Evolutionary conservation across 192 early-diverging fungal species (phyloP), one percentile per base, ranked within the genome.

Genomic region (Backusella circina): DNA sequence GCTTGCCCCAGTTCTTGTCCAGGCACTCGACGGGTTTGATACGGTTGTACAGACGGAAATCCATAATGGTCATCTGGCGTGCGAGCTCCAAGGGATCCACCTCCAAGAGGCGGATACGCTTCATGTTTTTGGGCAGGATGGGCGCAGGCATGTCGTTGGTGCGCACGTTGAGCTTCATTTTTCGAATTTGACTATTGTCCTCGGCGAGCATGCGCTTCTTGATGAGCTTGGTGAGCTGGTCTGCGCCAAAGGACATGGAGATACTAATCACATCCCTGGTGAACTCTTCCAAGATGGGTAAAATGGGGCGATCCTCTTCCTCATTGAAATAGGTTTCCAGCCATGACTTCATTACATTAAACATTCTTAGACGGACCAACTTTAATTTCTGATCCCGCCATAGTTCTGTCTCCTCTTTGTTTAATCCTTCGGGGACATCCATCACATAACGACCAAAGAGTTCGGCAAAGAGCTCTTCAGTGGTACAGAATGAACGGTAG

Each of bases 1-100:
- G 84, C 75, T 86, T 91, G 44, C 83, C 86, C 97, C 97, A 98
- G 16, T 91, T 93, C 69, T 95, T 93, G 75, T 91, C 90, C 70
- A 98, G 82, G 72, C 93, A 96, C 85, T 98, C 97, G 15, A 89
- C 88, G 32, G 94, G 91, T 35, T 91, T 87, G 79, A 98, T 93
- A 79, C 89, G 88, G 77, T 88, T 90, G 76, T 91, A 97, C 31
- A 92, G 77, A 39, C 85, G 83, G 12, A 87, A 90, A 79, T 96
- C 95, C 88, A 95, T 91, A 39, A 98, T 86, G 3, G 97, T 98
- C 73, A 98, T 86, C 86, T 98, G 97, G n/a, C 97, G 89, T 0
- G 97, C 97, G n/a, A 97, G 85, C 83, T 98, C 97, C 31, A 94
- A 82, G 10, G 96, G 92, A 73, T 97, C 93, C 31, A 98, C 77